Base-by-base conservation (phyloP, 805 yeast genomes). In the Sugiyamaella mastotermitis region DNA sequence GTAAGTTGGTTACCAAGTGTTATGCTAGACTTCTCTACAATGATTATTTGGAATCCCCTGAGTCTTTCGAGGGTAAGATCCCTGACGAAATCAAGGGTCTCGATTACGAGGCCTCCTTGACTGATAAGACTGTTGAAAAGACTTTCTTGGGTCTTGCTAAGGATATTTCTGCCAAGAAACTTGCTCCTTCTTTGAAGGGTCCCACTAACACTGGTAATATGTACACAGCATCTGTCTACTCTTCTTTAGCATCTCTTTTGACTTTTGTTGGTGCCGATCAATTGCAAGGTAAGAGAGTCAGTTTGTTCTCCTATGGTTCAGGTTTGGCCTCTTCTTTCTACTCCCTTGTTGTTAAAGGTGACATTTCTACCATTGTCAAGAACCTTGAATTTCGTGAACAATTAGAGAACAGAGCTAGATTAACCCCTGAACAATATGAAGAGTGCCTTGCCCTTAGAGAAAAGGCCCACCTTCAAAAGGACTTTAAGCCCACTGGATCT, bases 171-270 rank as follows among this genome's bases (percentile, higher is more conserved):
- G 74, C 75, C 47, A 74, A 70, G 56, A 76, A 85, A 62, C 86
- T 92, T 42, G 69, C 69, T 36, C 92, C 95, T 24, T 78, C 95
- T 14, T 70, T 92, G 62, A 71, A 67, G 52, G 86, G 87, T 31
- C 90, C 97, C 58, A 90, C 97, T 47, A 90, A 90, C 67, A 86
- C 94, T 47, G 99, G 99, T 67, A 92, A 92, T 74, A 83, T 88
- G 84, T 92, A 92, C 75, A 85, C 97, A 31, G 97, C 88, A 48
- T 84, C 96, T 24, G 78, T 86, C 33, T 92, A 83, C 74, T 80
- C 94, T 24, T 76, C 95, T 5, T 72, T 92, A 43, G 73, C 90
- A 22, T 90, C 97, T 10, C 68, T 86, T 49, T 69, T 92, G 53
- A 76, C 72, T 58, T 83, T 71, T 58, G 82, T 81, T 46, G 88